A percentile compares a stretch with the other conserved stretches of the same genome.
Conservation (phyloP, 1,139 yeast species). For the Pneumocystis canis region DNA sequence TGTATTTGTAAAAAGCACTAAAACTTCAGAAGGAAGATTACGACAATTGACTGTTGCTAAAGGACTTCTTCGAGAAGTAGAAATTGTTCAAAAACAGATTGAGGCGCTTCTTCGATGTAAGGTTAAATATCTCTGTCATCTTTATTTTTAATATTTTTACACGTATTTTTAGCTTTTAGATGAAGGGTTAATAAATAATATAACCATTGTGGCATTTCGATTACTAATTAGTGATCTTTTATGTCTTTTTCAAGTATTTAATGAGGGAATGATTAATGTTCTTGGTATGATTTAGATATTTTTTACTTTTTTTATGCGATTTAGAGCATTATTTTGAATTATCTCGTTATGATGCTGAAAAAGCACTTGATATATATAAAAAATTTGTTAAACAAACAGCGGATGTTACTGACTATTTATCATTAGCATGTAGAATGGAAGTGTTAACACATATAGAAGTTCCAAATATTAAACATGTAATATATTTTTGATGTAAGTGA, state of each 20-base stretch:
- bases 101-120: conserved; percentile 49
- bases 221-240: conserved; percentile 75
- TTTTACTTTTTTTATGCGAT: not conserved
- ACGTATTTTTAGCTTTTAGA: conserved; percentile 38
- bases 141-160: not conserved
- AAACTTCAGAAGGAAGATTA: conserved; percentile 38
- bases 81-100: conserved; percentile 70
- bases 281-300: conserved; percentile 22
- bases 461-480: conserved; percentile 81
- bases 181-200: conserved; percentile 59
- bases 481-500: not conserved
- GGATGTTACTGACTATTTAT: conserved; percentile 71
- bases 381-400: conserved; percentile 75
- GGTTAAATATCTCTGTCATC: not conserved
- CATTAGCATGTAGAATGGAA: conserved; percentile 80
- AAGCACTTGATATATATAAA: conserved; percentile 71
- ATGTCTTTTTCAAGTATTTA: conserved; percentile 70
- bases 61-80: conserved; percentile 70
- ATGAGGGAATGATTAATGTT: conserved; percentile 87
- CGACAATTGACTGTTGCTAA: conserved; percentile 55
- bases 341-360: conserved; percentile 70
- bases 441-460: conserved; percentile 77
- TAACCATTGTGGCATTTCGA: conserved; percentile 69
- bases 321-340: conserved; percentile 84
- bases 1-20: conserved; percentile 43